Percentiles rank a stretch among this genome's conserved stretches.
These are phyloP conservation scores for Apiotrichum akiyoshidainum DNA, from an alignment of 1,284 basidiomycete species.

Conservation along the genomic window DNA sequence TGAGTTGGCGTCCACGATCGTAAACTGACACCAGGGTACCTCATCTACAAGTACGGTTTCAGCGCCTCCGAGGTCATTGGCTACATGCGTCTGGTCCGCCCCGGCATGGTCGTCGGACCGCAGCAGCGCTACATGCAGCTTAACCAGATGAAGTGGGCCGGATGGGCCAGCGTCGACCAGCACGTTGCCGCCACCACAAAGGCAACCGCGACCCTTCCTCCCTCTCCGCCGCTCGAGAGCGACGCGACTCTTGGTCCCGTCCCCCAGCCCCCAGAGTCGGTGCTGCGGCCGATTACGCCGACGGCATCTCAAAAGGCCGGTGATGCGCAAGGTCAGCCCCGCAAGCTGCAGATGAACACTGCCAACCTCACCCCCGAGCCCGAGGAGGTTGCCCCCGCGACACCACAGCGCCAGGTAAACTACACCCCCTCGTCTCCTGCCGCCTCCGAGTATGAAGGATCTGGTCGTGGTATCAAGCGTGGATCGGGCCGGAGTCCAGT, in stretches of 20 bases:
- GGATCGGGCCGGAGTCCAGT: constrained; percentile 20
- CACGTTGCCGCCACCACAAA: constrained; percentile 57
- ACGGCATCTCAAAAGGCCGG: constrained; percentile 21
- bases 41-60: constrained; percentile 99
- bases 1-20: constrained; percentile 19
- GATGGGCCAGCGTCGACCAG: constrained; percentile 68
- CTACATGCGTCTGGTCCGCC: constrained; percentile 95
- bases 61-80: constrained; percentile 96
- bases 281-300: background rate
- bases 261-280: background rate
- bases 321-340: constrained; percentile 43
- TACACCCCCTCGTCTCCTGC: background rate
- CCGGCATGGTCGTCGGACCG: constrained; percentile 80
- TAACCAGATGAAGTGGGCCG: constrained; percentile 89
- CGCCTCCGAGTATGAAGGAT: background rate
- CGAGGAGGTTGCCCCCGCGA: background rate
- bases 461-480: constrained; percentile 24
- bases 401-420: constrained; percentile 2
- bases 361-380: constrained; percentile 5
- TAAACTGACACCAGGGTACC: constrained; percentile 63
- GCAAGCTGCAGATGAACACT: constrained; percentile 25
- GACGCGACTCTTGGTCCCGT: constrained; percentile 2
- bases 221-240: constrained; percentile 36
- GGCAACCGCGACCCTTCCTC: constrained; percentile 49
- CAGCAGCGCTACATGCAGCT: constrained; percentile 89